Evolutionary conservation across 192 early-diverging fungal species (phyloP).

Genomic region (Rhizoclosmatium globosum): DNA sequence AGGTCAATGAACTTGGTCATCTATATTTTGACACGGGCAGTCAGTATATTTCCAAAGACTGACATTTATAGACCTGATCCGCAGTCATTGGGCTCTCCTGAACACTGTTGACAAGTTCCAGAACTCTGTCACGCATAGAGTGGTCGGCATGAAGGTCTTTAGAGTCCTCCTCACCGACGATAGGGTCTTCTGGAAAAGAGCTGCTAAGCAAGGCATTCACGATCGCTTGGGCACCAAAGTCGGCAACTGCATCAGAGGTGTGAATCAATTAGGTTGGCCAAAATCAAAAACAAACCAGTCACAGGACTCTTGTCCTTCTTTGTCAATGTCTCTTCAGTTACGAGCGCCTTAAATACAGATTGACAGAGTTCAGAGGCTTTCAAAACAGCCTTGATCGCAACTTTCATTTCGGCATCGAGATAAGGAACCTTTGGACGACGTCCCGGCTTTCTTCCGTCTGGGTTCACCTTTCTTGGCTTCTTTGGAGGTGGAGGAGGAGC

Average conservation of each 20-base stretch:
- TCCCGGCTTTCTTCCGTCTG: background rate
- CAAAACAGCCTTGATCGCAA: conserved; percentile 91
- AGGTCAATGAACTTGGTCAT: conserved; percentile 89
- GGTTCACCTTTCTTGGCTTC: background rate
- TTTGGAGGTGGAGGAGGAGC: conserved; percentile 4
- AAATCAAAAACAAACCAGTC: conserved; percentile 63
- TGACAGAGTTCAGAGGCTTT: conserved; percentile 89
- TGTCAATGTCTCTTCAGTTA: conserved; percentile 80
- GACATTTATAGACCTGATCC: conserved; percentile 63
- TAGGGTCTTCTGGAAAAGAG: conserved; percentile 86
- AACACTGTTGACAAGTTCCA: conserved; percentile 79
- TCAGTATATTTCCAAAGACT: background rate
- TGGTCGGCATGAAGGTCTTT: conserved; percentile 81
- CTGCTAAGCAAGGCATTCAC: conserved; percentile 82
- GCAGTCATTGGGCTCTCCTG: conserved; percentile 63
- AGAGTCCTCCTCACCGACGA: conserved; percentile 97
- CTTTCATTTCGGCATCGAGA: conserved; percentile 33
- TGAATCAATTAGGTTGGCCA: conserved; percentile 2
- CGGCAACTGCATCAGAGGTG: conserved; percentile 73
- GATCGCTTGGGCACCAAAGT: conserved; percentile 95
- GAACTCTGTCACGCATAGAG: conserved; percentile 79
- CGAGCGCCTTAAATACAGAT: conserved; percentile 86
- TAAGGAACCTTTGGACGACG: conserved; percentile 2
- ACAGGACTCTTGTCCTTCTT: conserved; percentile 98
- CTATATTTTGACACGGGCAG: conserved; percentile 46